Evolutionary conservation across 176 grass and related monocot species (phyloP), one percentile per base, ranked within the genome.

Genomic region (Juncus inflexus): DNA sequence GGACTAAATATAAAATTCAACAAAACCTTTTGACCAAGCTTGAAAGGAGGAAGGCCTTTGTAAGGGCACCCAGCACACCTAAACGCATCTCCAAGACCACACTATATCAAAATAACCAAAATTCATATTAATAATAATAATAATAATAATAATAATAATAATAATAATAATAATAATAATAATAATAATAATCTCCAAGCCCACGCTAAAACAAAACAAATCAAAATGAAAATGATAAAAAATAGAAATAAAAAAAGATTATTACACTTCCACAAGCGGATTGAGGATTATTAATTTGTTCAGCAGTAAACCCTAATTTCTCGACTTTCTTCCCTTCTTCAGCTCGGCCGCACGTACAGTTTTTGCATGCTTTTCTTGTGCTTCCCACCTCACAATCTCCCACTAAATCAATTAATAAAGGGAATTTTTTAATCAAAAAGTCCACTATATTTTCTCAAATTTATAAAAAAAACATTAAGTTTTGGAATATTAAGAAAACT

Each of bases 51-150:
- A 9, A 85, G 76, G 5, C 82, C 82, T 76, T 50, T 80, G 50
- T 85, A 85, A 52, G 82, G 82, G 53, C 82, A 85, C 54, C 82
- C 77, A 56, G 51, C 45, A 6, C 82, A 85, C 3, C 82, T 52
- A 65, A 85, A 85, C 56, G 82, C 82, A 71, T 85, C 82, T 4
- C 82, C 82, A 35, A 85, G 82, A 13, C 77, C 77, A 71, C 82
- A 85, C 82, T 85, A 47, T 40, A 59, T 10, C 15, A 71, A 15
- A 35, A 6, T 19, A 9, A 35, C 6, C 43, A 47, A 47, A 47
- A 47, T 47, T 47, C 43, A 9, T 9, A 47, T 47, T 5, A 47
- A 6, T 47, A 47, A 47, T 47, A 6, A 47, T 47, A 47, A 6
- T 9, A 9, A 47, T 6, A 6, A 47, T 47, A 47, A 6, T 47